These are phyloP conservation scores for Antitrichia curtipendula DNA, from an alignment of 225 moss, liverwort and hornwort genomes.

Conservation along the genomic window DNA sequence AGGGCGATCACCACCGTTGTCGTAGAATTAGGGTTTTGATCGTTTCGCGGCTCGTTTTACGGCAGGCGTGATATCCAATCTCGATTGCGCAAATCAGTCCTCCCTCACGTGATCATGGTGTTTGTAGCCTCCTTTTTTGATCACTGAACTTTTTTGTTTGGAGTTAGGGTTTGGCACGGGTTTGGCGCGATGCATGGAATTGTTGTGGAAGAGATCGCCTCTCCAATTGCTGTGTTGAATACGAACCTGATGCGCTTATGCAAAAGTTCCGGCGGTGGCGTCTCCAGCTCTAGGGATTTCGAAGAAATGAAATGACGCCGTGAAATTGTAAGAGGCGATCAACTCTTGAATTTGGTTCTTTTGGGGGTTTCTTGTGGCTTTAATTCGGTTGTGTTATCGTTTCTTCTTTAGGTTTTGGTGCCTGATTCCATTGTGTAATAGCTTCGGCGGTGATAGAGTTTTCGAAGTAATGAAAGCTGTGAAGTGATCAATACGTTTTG, in stretches of 20 bases:
- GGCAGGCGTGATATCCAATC: background rate
- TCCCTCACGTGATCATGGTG: background rate
- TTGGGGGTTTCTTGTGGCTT: background rate
- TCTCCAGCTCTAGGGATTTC: background rate
- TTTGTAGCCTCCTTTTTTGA: too few relatives aligned
- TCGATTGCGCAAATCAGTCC: background rate
- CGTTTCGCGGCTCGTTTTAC: background rate
- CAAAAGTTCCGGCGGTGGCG: background rate
- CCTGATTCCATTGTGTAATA: background rate
- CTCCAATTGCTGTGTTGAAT: background rate
- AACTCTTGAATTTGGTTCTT: background rate
- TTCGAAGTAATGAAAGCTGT: background rate
- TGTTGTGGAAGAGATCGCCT: background rate
- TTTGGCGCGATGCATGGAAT: background rate
- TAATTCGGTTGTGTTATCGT: background rate
- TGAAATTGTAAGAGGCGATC: background rate
- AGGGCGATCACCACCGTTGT: background rate
- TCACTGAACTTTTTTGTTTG: too few relatives aligned
- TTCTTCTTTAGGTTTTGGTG: background rate
- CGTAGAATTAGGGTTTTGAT: background rate
- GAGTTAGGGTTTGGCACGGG: background rate
- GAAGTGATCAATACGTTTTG: background rate
- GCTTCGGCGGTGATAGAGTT: background rate
- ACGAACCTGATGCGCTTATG: background rate
- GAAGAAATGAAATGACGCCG: background rate